Evolutionary conservation across 176 grass and related monocot species (phyloP), one percentile per base, ranked within the genome.

Genomic region (Triticum turgidum): DNA sequence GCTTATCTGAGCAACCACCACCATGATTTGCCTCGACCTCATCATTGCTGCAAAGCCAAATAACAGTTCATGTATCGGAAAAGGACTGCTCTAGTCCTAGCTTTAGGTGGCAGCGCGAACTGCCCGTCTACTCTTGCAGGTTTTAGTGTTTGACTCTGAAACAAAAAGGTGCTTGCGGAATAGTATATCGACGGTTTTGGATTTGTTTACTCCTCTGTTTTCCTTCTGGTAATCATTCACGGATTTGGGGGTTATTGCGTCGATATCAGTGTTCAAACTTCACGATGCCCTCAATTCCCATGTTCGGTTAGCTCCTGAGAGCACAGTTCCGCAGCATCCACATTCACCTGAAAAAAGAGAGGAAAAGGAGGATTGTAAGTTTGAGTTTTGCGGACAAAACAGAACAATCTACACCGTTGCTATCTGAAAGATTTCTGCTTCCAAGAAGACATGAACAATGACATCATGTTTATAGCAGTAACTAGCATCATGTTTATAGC

Each of bases 81-180:
- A 88, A 87, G 81, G 69, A 88, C 85, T 58, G 69, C 77, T 85
- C 82, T 77, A 88, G 86, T 77, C 81, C 76, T 80, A 51, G 85
- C 89, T 87, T 91, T 87, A 81, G 89, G 81, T 69, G 76, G 76
- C 89, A 91, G 83, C 76, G 18, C 61, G 41, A 87, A 81, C 89
- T 52, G 3, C 73, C 73, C 45, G 8, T 76, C 45, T 84, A 59
- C 69, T 79, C 18, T 79, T 61, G 76, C 38, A 63, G 67, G 49
- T 80, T 84, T 22, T 61, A 59, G 76, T 80, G 76, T 87, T 83
- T 87, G 75, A 75, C 85, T 80, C 82, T 10, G 81, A 84, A 87
- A 80, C 3, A 11, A 17, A 29, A 84, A 84, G 67, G 61, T 73
- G 34, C 30, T 22, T 35, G n/a, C 21, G 63, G 30, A 61, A 70